Evolutionary conservation across 257 asterid species (phyloP), one percentile per base, ranked within the genome.

Genomic region (Nicotiana obtusifolia): DNA sequence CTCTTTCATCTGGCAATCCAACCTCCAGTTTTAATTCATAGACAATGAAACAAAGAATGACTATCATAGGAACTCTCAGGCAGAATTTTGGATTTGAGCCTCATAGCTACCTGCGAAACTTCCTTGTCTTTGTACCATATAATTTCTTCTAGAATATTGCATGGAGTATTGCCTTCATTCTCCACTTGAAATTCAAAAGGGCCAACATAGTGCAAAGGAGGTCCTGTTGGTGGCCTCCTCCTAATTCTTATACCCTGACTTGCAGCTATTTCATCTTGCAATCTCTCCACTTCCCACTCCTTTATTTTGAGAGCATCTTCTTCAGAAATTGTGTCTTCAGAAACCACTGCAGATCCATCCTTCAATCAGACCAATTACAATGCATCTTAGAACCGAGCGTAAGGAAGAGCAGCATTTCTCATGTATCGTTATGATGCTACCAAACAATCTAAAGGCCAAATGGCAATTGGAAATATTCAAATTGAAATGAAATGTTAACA

Each of bases 151-250:
- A 94, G 92, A 83, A 93, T 91, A 82, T 93, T 93, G 19, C 87
- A 89, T 0, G 98, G 97, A 10, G 97, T 93, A 53, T 91, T 93
- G 68, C 97, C 97, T 83, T 94, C 97, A 61, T 86, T 94, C 88
- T 93, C 89, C 87, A 91, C 44, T 35, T 94, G 90, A 83, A 94
- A 94, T 83, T 94, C 94, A 82, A 93, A 94, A n/a, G 98, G 97
- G 41, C 98, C 98, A 17, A 93, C 97, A 80, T 94, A 90, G 84
- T 94, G 98, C 76, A 64, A 80, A 5, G 97, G 97, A 31, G 95
- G 97, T 59, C 98, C 97, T 10, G 91, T 88, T 53, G 95, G 87
- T 5, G 97, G 97, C 6, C 95, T 90, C 83, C 97, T 87, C 76
- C 98, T 86, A 77, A 93, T 94, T 84, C 84, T 89, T 76, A 93